A percentile compares a stretch with the other conserved stretches of the same genome.
These are phyloP conservation scores for Neoascochyta sp. DNA, from an alignment of 2,329 filamentous ascomycete genomes.

Conservation along the genomic window DNA sequence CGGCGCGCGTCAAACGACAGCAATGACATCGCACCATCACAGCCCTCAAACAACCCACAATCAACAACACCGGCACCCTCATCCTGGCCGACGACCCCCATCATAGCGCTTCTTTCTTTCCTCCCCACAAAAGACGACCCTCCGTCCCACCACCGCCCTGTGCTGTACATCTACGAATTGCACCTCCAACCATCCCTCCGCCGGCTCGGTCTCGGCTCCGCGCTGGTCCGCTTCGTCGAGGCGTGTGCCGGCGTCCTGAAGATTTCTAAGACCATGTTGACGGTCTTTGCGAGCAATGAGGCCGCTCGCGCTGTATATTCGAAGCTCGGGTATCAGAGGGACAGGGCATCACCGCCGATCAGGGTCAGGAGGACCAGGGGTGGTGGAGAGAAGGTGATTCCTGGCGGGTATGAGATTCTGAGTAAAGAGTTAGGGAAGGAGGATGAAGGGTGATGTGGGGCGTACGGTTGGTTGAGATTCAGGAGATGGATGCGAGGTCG, in stretches of 20 bases:
- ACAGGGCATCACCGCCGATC: slow-evolving; percentile 52
- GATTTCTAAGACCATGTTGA: slow-evolving; percentile 68
- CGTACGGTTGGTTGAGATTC: too few species aligned
- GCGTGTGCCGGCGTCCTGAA: slow-evolving; percentile 53
- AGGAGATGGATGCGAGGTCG: too few species aligned
- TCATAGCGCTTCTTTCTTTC: too few species aligned
- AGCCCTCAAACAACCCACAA: background rate
- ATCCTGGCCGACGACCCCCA: slow-evolving; percentile 53
- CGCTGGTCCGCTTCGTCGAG: slow-evolving; percentile 57
- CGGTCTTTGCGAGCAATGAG: slow-evolving; percentile 63
- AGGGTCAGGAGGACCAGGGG: slow-evolving; percentile 25
- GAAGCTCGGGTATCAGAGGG: slow-evolving; percentile 53
- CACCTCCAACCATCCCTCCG: slow-evolving; percentile 59
- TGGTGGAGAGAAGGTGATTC: slow-evolving; percentile 11
- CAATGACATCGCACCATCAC: background rate
- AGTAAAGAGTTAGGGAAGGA: slow-evolving; percentile 16
- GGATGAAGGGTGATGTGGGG: too few species aligned
- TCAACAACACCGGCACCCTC: slow-evolving; percentile 43
- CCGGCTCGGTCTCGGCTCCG: slow-evolving; percentile 59
- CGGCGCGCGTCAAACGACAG: slow-evolving; percentile 3
- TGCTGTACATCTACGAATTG: slow-evolving; percentile 77
- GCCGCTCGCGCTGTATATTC: slow-evolving; percentile 59
- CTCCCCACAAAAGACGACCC: slow-evolving; percentile 66
- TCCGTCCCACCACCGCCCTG: slow-evolving; percentile 44
- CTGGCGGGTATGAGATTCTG: slow-evolving; percentile 25